These are phyloP conservation scores for Austroboletus novae-zelandiae DNA, from an alignment of 1,284 basidiomycete genomes.

Conservation along the genomic window DNA sequence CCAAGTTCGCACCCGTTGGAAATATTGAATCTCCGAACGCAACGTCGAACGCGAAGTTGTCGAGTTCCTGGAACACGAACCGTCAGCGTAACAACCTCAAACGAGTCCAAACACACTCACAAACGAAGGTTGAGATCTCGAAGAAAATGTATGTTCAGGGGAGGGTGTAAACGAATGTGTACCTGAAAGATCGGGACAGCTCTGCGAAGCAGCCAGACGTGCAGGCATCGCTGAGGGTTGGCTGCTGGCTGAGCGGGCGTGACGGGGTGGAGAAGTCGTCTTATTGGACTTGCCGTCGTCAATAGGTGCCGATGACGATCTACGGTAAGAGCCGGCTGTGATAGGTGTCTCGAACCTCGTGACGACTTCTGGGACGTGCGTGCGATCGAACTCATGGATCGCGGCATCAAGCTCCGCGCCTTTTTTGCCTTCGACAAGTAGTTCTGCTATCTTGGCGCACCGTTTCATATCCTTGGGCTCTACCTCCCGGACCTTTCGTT, in stretches of 20 bases:
- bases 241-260: constrained; percentile 25
- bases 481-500: constrained; percentile 63
- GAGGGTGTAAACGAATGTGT: constrained; percentile 27
- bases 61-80: constrained; percentile 23
- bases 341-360: constrained; percentile 72
- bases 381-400: constrained; percentile 70
- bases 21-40: constrained; percentile 31
- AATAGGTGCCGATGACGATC: constrained; percentile 48
- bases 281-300: constrained; percentile 17
- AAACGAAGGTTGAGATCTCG: constrained; percentile 43
- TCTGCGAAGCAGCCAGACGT: constrained; percentile 18
- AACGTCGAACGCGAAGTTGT: constrained; percentile 24
- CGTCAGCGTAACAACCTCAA: constrained; percentile 5
- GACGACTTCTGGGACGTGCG: constrained; percentile 61
- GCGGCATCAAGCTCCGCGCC: constrained; percentile 67
- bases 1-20: constrained; percentile 13
- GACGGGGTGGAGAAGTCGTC: constrained; percentile 10
- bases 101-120: constrained; percentile 38
- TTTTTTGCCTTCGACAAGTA: constrained; percentile 72
- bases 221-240: constrained; percentile 16
- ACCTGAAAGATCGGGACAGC: constrained; percentile 29
- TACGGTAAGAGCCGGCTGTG: constrained; percentile 57
- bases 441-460: constrained; percentile 74
- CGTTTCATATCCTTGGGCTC: constrained; percentile 69
- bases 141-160: constrained; percentile 32